Evolutionary conservation across 2,329 filamentous ascomycete genomes (phyloP), one percentile per base, ranked within the genome.

Genomic region (Chaetomium globosum): DNA sequence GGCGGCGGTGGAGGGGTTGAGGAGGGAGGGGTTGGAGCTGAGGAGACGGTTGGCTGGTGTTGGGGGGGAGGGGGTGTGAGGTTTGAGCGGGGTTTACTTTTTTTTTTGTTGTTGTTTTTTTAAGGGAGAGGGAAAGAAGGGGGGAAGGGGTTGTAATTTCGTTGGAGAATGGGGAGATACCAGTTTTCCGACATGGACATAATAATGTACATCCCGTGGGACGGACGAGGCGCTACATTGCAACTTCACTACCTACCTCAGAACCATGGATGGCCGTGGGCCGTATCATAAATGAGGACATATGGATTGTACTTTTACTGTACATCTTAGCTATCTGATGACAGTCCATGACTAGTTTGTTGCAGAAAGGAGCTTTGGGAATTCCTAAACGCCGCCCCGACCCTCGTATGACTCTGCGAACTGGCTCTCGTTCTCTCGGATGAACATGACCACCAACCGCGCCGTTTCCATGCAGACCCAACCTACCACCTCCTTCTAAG

Each of bases 1-100:
- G 81, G 83, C 94, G 61, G 95, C 93, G 0, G 89, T 89, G 10
- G 91, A 96, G 78, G 83, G 82, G 57, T 73, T 97, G 72, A 83
- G 87, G 74, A 80, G 80, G 71, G 84, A 91, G 77, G 85, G 92
- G 59, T 74, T 92, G 66, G 86, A 89, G 71, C 83, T 83, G 75
- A 83, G 88, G 76, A 82, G 84, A 71, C 76, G 74, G 39, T n/a
- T 55, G 28, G 52, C 55, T 36, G 33, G 12, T 9, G 33, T 12
- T 26, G 26, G 26, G 33, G 12, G 33, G 33, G 64, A 67, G 43
- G 48, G 57, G 7, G 49, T 46, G 21, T 46, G 26, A 30, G 23
- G 4, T 43, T 16, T 39, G 36, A 5, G 39, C n/a, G 5, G 19
- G 5, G n/a, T n/a, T n/a, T n/a, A n/a, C 7, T 43, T 43, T 23